Evolutionary conservation across 1,139 yeast genomes (phyloP).

Genomic region (Meyerozyma carpophila): DNA sequence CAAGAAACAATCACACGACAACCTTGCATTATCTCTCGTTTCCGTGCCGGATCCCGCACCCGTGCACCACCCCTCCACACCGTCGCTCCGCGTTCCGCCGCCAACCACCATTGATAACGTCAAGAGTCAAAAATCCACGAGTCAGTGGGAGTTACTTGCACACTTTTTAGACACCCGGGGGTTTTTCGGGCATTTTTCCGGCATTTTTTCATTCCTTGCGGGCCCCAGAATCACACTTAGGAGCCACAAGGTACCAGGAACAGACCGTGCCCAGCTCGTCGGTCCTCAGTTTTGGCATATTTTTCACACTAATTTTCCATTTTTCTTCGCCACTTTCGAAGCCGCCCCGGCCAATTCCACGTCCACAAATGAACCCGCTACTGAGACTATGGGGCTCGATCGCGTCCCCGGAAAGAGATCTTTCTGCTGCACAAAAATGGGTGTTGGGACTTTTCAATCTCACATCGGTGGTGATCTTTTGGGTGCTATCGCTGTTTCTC

Average conservation of each 20-base stretch:
- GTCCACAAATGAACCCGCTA: neutral
- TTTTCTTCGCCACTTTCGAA: neutral
- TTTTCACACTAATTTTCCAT: neutral
- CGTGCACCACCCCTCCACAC: neutral
- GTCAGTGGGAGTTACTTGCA: too few relatives aligned
- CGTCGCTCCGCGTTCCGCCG: neutral
- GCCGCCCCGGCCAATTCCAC: neutral
- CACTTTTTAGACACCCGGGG: too few relatives aligned
- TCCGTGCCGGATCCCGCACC: too few relatives aligned
- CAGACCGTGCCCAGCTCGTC: too few relatives aligned
- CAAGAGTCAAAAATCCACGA: neutral
- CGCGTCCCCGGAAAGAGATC: conserved; percentile 11
- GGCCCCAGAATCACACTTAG: too few relatives aligned
- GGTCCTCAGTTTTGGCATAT: too few relatives aligned
- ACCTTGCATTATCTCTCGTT: too few relatives aligned
- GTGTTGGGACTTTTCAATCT: conserved; percentile 69
- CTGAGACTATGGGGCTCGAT: neutral
- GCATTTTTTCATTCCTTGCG: too few relatives aligned
- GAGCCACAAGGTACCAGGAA: too few relatives aligned
- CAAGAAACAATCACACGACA: neutral
- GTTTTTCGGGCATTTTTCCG: too few relatives aligned
- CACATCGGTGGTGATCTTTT: conserved; percentile 68
- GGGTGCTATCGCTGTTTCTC: conserved; percentile 85
- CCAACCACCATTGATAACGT: neutral
- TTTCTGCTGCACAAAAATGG: conserved; percentile 49